Conservation (phyloP, 495 filamentous ascomycete genomes). For the Trichoderma erinaceum region DNA sequence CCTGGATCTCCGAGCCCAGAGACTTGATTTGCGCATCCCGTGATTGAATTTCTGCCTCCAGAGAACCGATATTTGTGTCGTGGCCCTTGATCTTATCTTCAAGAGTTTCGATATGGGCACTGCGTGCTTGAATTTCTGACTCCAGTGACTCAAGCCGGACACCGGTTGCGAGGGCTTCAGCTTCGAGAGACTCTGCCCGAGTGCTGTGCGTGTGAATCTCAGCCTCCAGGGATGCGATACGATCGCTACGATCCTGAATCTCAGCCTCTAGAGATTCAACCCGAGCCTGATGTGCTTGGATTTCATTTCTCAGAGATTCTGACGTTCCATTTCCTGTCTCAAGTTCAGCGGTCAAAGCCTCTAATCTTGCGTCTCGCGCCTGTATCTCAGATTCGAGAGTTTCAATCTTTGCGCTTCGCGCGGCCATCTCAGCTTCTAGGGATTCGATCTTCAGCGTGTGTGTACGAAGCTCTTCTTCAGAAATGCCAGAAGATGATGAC, state of each 20-base stretch:
- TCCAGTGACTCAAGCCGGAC: slow-evolving; percentile 16
- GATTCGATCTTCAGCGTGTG: slow-evolving; percentile 43
- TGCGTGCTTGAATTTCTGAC: slow-evolving; percentile 6
- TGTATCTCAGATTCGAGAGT: background rate
- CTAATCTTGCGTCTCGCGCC: background rate
- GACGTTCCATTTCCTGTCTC: background rate
- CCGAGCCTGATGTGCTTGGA: slow-evolving; percentile 33
- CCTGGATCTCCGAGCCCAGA: background rate
- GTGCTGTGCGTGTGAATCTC: background rate
- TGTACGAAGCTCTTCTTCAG: slow-evolving; percentile 37
- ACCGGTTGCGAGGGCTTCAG: background rate
- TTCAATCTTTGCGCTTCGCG: background rate
- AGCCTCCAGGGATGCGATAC: background rate
- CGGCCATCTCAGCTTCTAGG: slow-evolving; percentile 33
- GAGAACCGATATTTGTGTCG: background rate
- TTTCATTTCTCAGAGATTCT: background rate
- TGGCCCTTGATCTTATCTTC: background rate
- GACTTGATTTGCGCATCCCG: background rate
- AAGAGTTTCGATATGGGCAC: background rate
- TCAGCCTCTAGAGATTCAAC: slow-evolving; percentile 34
- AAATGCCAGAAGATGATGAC: background rate
- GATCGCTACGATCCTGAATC: slow-evolving; percentile 19
- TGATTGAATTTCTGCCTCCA: slow-evolving; percentile 1
- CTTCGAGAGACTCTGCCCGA: background rate
- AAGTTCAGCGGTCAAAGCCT: background rate